Base-by-base conservation (phyloP, 2,329 filamentous ascomycete species). In the Pestalotiopsis sp. region DNA sequence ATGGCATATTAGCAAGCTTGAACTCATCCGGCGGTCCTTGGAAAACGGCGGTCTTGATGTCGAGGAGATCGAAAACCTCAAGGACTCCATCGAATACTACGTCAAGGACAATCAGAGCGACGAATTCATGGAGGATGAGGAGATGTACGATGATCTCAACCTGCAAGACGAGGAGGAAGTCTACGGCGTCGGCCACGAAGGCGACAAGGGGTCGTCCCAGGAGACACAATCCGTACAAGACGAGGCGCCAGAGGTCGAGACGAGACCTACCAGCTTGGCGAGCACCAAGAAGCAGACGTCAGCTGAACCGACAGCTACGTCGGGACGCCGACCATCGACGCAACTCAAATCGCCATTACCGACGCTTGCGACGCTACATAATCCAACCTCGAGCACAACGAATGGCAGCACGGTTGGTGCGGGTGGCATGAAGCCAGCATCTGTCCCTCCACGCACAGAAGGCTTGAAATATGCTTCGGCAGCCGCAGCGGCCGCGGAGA, bases 401-500 rank as follows among this genome's bases (percentile, higher is more conserved):
- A 92, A 87, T 78, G 87, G 87, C 77, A 79, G 72, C 52, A 73
- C 77, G 3, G 65, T 78, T n/a, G 81, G 85, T 66, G 86, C 85
- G 66, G 83, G 86, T 66, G 20, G 23, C 14, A 98, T 98, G 95
- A 99, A 98, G 84, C 95, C 96, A 13, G 96, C 96, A 20, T 91
- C 94, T 20, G 83, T 95, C 75, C 96, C 96, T 1, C 90, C 93
- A 69, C 90, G 95, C 79, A 91, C 93, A 6, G 95, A 98, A 79
- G 93, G 93, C 1, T 85, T 99, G 73, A 98, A 98, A 82, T 99
- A 99, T 79, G 96, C 96, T 59, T 98, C 96, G 49, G 96, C 96
- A 0, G 96, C 96, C 0, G 96, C 96, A 0, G 96, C 96, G 0
- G 96, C 95, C 0, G 95, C 96, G 1, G 94, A 97, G 74, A 88